Percentiles rank a stretch among this genome's conserved stretches.
These are phyloP conservation scores for Asclepias syriaca DNA, from an alignment of 257 asterid genomes.

Conservation along the genomic window DNA sequence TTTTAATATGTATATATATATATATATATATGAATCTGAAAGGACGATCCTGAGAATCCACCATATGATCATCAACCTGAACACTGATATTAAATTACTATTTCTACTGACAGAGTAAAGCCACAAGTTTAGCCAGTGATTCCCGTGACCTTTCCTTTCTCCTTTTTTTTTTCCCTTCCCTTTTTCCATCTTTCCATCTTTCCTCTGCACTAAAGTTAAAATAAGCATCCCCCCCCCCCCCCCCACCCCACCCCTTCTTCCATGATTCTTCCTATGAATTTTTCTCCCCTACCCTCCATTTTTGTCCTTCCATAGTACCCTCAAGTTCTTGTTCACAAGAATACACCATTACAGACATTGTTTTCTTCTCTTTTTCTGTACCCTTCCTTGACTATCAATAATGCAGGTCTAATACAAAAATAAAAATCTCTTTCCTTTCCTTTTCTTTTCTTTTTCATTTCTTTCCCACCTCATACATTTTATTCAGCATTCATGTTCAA, in stretches of 20 bases:
- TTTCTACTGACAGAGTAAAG: slow-evolving; percentile 19
- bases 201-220: slow-evolving; percentile 14
- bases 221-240: slow-evolving; percentile 15
- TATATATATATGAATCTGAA: not conserved
- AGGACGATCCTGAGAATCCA: slow-evolving; percentile 24
- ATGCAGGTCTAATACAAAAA: not conserved
- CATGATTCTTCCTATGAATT: not conserved
- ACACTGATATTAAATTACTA: slow-evolving; percentile 26
- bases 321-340: not conserved
- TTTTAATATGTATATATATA: no score
- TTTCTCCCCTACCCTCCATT: slow-evolving; percentile 12
- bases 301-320: slow-evolving; percentile 17
- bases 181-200: not conserved
- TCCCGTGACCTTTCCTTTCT: slow-evolving; percentile 41
- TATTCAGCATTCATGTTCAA: not conserved
- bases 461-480: not conserved
- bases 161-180: no score
- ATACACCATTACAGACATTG: not conserved
- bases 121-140: slow-evolving; percentile 30
- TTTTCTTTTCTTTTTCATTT: no score
- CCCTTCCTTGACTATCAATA: not conserved
- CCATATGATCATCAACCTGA: slow-evolving; percentile 43
- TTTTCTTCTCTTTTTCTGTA: not conserved
- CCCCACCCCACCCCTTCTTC: not conserved
- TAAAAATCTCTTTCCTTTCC: not conserved